Base-by-base conservation (phyloP, 345 rosid species). In the Brassica juncea region DNA sequence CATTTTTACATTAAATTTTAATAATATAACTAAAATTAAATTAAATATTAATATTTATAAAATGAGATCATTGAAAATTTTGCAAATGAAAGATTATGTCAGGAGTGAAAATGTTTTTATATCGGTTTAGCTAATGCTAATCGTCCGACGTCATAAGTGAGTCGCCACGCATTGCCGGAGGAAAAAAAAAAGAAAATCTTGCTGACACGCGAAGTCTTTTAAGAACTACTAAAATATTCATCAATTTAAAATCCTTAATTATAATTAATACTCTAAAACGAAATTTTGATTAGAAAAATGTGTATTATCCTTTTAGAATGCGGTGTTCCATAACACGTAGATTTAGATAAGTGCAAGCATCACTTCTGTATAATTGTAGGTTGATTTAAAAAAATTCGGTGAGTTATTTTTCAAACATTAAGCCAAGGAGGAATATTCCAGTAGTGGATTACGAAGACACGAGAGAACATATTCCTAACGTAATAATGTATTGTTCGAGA, bases 261-360 rank as follows among this genome's bases (percentile, higher is more conserved):
- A 42, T 27, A 39, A 65, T 39, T 21, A 39, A 21, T 42, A 4
- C 16, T n/a, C 39, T 27, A 14, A 3, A 77, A 63, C 59, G 15
- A 2, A 4, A 44, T 78, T 66, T 8, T 37, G 5, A 42, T 11
- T 57, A 42, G 5, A 71, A 71, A 52, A 65, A 54, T 16, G 1
- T 57, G 60, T 57, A 34, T 72, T 58, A 58, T 78, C 28, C 32
- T 66, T 66, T 14, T 23, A n/a, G 44, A 57, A 42, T 66, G 68
- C 16, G 60, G 62, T 66, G 72, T n/a, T 34, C 49, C 39, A 25
- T 9, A 72, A 72, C 82, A 79, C 82, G 77, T 78, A 72, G 73
- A 31, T 72, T 42, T 21, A 72, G 82, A 79, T 72, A 72, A 78
- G 61, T 72, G 63, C 82, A 72, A 66, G 77, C 82, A 72, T 72